Base-by-base conservation (phyloP, 345 rosid genomes). In the Gossypium thurberi region DNA sequence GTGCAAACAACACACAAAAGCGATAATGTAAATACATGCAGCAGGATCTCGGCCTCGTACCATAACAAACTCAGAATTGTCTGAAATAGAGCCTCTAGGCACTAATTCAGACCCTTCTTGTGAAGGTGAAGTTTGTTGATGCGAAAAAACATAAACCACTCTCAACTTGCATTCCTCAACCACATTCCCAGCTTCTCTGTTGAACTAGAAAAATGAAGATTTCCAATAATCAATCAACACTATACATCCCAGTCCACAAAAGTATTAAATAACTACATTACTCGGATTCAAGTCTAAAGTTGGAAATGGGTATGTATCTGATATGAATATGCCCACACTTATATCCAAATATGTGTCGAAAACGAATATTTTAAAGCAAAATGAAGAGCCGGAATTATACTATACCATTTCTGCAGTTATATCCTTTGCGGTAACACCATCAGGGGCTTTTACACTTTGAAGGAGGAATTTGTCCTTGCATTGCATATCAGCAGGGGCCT, bases 391-490 rank as follows among this genome's bases (percentile, higher is more conserved):
- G 25, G 28, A 20, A 56, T 21, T 9, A 55, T 18, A 55, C 20
- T 10, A 65, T 81, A 88, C 96, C 96, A 86, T 88, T 78, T 88
- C 96, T 8, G 91, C 86, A 77, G 78, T 82, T 51, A 90, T 84
- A 74, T 90, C 96, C 85, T 84, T 90, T 6, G 84, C 69, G 4
- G 84, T 20, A 26, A 63, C 80, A 69, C 87, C 88, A 59, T 87
- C 91, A 25, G 71, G 71, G 0, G 77, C 66, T 70, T 80, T 90
- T 15, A 88, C 92, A 77, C 92, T 87, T 85, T 90, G 96, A 60
- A 90, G 88, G 56, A 90, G 91, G 67, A 90, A 90, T 80, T 90
- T 90, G 74, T 90, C 96, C 84, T 84, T 88, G 86, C 92, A 90
- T 75, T 85, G 91, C 92, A 87, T 82, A 62, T 90, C 96, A 10